Conservation (phyloP, 495 filamentous ascomycete species). For the Xylaria nigripes region DNA sequence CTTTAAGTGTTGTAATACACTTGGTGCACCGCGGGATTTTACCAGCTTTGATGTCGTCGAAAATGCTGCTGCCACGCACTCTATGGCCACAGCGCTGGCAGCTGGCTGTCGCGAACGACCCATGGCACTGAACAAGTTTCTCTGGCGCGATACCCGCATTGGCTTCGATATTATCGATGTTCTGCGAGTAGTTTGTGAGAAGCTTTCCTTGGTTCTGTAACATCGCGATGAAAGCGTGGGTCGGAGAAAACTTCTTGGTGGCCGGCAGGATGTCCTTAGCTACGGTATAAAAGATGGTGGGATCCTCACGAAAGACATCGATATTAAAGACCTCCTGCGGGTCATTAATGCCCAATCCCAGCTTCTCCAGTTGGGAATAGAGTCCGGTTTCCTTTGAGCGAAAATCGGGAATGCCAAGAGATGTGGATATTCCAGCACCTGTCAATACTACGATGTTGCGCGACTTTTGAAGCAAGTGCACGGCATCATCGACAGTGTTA, state of each 20-base stretch:
- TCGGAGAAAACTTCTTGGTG: slow-evolving; percentile 66
- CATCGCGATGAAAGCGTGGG: slow-evolving; percentile 92
- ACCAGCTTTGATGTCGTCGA: slow-evolving; percentile 68
- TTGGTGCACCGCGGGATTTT: slow-evolving; percentile 55
- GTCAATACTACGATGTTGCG: slow-evolving; percentile 89
- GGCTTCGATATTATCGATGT: slow-evolving; percentile 94
- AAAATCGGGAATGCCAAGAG: slow-evolving; percentile 85
- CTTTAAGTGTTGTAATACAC: slow-evolving; percentile 37
- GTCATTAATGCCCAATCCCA: slow-evolving; percentile 56
- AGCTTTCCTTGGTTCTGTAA: slow-evolving; percentile 85
- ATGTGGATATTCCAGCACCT: slow-evolving; percentile 86
- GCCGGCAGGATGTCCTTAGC: slow-evolving; percentile 85
- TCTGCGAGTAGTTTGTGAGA: slow-evolving; percentile 95
- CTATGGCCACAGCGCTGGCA: slow-evolving; percentile 75
- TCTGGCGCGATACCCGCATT: slow-evolving; percentile 74
- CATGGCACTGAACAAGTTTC: slow-evolving; percentile 93
- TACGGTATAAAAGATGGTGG: slow-evolving; percentile 83
- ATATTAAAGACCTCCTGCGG: slow-evolving; percentile 96
- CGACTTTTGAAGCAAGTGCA: slow-evolving; percentile 60
- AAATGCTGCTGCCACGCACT: slow-evolving; percentile 70
- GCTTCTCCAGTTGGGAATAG: slow-evolving; percentile 73
- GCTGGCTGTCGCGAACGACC: slow-evolving; percentile 85
- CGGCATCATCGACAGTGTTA: slow-evolving; percentile 85
- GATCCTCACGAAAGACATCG: slow-evolving; percentile 73
- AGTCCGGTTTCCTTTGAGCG: slow-evolving; percentile 76